phyloP scores from a whole-genome alignment of 768 basidiomycete genomes.

The Kwoniella shandongensis region DNA sequence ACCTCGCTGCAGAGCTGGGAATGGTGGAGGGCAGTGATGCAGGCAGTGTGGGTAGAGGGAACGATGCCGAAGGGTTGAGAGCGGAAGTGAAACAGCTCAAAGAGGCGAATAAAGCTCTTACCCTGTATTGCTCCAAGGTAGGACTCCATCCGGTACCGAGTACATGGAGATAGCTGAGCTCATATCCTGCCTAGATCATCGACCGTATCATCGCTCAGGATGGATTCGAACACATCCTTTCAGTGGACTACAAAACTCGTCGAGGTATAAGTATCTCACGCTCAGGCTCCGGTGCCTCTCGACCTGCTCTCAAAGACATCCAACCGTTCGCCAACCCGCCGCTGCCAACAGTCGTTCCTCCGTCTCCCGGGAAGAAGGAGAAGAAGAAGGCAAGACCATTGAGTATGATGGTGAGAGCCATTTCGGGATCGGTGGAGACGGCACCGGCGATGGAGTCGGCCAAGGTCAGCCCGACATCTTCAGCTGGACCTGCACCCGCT shows the following conservation, averaged over 20 bases:
- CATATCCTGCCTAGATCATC: slow-evolving; percentile 61
- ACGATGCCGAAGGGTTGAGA: slow-evolving; percentile 58
- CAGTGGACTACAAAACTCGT: slow-evolving; percentile 67
- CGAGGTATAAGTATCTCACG: slow-evolving; percentile 16
- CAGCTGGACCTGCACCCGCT: slow-evolving; percentile 8
- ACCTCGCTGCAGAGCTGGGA: slow-evolving; percentile 77
- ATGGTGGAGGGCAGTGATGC: slow-evolving; percentile 62
- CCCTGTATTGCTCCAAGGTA: slow-evolving; percentile 84
- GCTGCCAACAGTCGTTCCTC: neutral
- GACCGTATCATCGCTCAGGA: slow-evolving; percentile 95
- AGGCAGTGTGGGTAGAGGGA: slow-evolving; percentile 27
- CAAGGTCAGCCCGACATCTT: no score
- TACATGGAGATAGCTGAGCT: slow-evolving; percentile 1
- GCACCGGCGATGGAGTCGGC: neutral
- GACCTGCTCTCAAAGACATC: slow-evolving; percentile 15
- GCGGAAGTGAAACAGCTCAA: slow-evolving; percentile 87
- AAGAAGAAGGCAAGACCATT: slow-evolving; percentile 43
- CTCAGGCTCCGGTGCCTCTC: neutral
- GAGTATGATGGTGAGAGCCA: slow-evolving; percentile 43
- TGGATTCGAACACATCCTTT: slow-evolving; percentile 90
- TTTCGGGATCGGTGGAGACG: slow-evolving; percentile 5
- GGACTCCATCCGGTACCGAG: no score
- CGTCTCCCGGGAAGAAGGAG: neutral
- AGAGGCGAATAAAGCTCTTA: slow-evolving; percentile 93
- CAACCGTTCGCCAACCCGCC: slow-evolving; percentile 4